Conservation (phyloP, 2,329 filamentous ascomycete genomes). For the Blumeria hordei region DNA sequence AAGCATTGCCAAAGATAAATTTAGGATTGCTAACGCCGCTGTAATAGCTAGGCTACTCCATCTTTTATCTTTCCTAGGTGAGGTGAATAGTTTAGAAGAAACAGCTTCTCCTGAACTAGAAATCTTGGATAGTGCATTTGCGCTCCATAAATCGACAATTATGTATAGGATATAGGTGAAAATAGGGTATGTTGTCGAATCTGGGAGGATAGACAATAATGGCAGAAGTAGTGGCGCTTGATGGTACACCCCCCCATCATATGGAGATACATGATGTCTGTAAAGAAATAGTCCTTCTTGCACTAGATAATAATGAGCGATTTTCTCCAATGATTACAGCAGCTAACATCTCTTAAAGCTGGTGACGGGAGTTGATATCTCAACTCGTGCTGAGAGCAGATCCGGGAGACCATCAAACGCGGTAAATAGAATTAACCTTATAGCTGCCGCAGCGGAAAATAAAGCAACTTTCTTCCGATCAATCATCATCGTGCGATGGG, state of each 20-base stretch:
- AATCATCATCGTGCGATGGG: slow-evolving; percentile 20
- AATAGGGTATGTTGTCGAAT: slow-evolving; percentile 38
- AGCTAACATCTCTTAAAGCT: slow-evolving; percentile 86
- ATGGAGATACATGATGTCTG: slow-evolving; percentile 86
- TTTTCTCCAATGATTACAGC: neutral
- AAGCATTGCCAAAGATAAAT: slow-evolving; percentile 1
- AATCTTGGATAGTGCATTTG: slow-evolving; percentile 53
- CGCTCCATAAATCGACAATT: slow-evolving; percentile 56
- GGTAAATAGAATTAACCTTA: slow-evolving; percentile 59
- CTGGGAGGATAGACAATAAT: slow-evolving; percentile 70
- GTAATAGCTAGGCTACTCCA: slow-evolving; percentile 57
- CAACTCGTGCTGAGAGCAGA: slow-evolving; percentile 70
- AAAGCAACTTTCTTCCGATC: slow-evolving; percentile 38
- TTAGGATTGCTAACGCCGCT: slow-evolving; percentile 35
- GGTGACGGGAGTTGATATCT: slow-evolving; percentile 89
- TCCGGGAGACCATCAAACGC: slow-evolving; percentile 66
- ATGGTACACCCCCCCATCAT: slow-evolving; percentile 70
- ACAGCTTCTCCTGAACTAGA: slow-evolving; percentile 59
- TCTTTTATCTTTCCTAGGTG: slow-evolving; percentile 46
- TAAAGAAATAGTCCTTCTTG: slow-evolving; percentile 95
- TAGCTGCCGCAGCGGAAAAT: slow-evolving; percentile 49
- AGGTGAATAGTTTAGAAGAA: slow-evolving; percentile 52
- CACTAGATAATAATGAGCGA: slow-evolving; percentile 27
- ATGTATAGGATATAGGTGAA: slow-evolving; percentile 65
- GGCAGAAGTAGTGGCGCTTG: slow-evolving; percentile 77